phyloP scores from a whole-genome alignment of 495 filamentous ascomycete species.

The Penicillium flavigenum region DNA sequence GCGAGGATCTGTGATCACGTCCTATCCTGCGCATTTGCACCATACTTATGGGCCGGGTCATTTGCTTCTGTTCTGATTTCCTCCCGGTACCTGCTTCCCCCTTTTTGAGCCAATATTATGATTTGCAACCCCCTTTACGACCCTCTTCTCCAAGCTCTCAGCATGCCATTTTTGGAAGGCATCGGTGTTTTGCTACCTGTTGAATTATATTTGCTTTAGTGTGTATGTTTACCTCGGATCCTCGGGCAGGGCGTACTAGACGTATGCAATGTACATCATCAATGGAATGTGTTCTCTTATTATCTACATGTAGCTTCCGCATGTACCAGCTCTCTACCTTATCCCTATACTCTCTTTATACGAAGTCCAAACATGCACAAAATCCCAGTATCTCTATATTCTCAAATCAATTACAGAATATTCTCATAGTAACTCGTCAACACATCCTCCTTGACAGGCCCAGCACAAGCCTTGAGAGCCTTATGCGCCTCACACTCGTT shows the following conservation, averaged over 20 bases:
- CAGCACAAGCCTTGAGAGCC: slow-evolving; percentile 52
- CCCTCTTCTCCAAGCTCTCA: not conserved
- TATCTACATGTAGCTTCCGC: not conserved
- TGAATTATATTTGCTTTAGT: slow-evolving; percentile 6
- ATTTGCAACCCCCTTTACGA: slow-evolving; percentile 8
- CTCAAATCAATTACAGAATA: slow-evolving; percentile 28
- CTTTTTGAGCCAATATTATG: slow-evolving; percentile 14
- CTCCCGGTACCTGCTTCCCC: not conserved
- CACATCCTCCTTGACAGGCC: slow-evolving; percentile 41
- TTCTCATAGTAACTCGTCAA: slow-evolving; percentile 53
- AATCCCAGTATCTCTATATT: not conserved
- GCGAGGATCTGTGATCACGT: slow-evolving; percentile 28
- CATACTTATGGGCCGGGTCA: slow-evolving; percentile 22
- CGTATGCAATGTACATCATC: slow-evolving; percentile 35
- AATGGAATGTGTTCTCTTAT: slow-evolving; percentile 19
- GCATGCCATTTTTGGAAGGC: slow-evolving; percentile 18
- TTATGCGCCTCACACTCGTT: slow-evolving; percentile 60
- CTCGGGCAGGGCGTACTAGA: slow-evolving; percentile 16
- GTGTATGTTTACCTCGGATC: not conserved
- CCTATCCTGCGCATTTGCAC: slow-evolving; percentile 8
- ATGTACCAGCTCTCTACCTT: not conserved
- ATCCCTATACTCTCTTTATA: not conserved
- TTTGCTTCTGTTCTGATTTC: slow-evolving; percentile 6
- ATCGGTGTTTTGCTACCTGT: slow-evolving; percentile 20
- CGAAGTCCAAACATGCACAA: not conserved